Base-by-base conservation (phyloP, 2,329 filamentous ascomycete species). In the Phyllosticta citribraziliensis region DNA sequence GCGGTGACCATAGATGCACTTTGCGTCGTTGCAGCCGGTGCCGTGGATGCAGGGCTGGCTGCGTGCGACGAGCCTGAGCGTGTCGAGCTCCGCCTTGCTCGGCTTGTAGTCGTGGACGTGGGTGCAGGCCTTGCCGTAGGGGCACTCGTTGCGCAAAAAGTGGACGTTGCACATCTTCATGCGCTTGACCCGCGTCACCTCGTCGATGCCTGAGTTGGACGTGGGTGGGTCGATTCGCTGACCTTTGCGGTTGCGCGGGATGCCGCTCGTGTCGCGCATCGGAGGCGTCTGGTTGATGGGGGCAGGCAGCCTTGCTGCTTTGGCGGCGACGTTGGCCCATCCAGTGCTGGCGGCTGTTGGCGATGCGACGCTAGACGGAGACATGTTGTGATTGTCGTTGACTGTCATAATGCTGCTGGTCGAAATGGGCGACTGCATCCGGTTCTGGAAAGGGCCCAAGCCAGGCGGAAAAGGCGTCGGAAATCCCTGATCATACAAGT, bases 1-100 rank as follows among this genome's bases (percentile, higher is more conserved):
- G 40, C 81, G 79, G 70, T 87, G 84, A 22, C 84, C 84, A 67
- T 85, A 86, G 57, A 86, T 85, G 71, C 84, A 87, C 62, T 80
- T 80, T 1, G 77, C 69, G 63, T 86, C 84, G 57, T 82, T 76
- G 66, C 84, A 87, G 14, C 76, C 76, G 56, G 79, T 76, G 11
- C 82, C 82, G 66, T 82, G 81, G 61, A 78, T 77, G 67, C 84
- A 87, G 24, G 83, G 82, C 3, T 82, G 84, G 82, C 85, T 84
- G 57, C 84, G 80, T 55, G 84, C 83, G 20, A 86, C 81, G 24
- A 82, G 79, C 25, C 78, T 78, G 60, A 86, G 71, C n/a, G 79
- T 79, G 20, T 77, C 74, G 56, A 80, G 69, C 66, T 86, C 83
- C 33, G 75, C 74, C 56, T 75, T 75, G n/a, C 74, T 80, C 40